Percentiles rank a stretch among this genome's conserved stretches.
phyloP scores from a whole-genome alignment of 2,329 filamentous ascomycete species.

The Didymella lethalis region DNA sequence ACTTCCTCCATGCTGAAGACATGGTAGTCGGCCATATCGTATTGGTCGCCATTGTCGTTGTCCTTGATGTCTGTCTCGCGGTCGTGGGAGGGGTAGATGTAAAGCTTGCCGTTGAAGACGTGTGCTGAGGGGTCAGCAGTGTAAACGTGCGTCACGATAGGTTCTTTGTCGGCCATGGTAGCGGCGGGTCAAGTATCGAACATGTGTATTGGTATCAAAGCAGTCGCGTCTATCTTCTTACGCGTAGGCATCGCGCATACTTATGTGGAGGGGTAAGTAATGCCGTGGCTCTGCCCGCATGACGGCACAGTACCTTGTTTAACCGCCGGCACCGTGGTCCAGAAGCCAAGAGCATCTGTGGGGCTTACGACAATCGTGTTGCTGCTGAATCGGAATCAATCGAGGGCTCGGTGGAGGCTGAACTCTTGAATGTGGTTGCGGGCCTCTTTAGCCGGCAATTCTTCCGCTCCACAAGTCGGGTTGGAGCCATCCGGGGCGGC shows the following conservation, averaged over 20 bases:
- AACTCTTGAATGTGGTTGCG: conserved; percentile 24
- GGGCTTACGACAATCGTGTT: conserved; percentile 28
- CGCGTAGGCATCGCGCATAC: conserved; percentile 29
- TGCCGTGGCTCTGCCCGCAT: conserved; percentile 28
- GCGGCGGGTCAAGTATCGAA: conserved; percentile 6
- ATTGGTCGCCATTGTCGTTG: conserved; percentile 87
- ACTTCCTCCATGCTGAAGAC: conserved; percentile 71
- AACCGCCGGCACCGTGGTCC: conserved; percentile 43
- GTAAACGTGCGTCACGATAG: conserved; percentile 77
- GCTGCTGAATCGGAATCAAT: conserved; percentile 27
- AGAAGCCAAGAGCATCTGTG: conserved; percentile 23
- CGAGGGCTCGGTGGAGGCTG: conserved; percentile 18
- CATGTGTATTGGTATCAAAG: conserved; percentile 1
- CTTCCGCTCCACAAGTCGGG: conserved; percentile 35
- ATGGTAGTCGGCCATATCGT: conserved; percentile 86
- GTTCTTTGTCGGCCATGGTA: conserved; percentile 55
- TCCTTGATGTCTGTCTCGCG: conserved; percentile 75
- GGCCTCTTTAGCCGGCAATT: conserved; percentile 46
- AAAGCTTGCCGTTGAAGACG: conserved; percentile 77
- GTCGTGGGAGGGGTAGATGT: conserved; percentile 84
- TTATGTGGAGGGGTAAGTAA: conserved; percentile 36
- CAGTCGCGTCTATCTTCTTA: conserved; percentile 13
- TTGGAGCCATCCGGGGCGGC: conserved; percentile 15
- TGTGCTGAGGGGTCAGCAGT: conserved; percentile 83
- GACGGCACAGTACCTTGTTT: conserved; percentile 36